Evolutionary conservation across 2,329 filamentous ascomycete genomes (phyloP), one percentile per base, ranked within the genome.

Genomic region (Meredithiella fracta): DNA sequence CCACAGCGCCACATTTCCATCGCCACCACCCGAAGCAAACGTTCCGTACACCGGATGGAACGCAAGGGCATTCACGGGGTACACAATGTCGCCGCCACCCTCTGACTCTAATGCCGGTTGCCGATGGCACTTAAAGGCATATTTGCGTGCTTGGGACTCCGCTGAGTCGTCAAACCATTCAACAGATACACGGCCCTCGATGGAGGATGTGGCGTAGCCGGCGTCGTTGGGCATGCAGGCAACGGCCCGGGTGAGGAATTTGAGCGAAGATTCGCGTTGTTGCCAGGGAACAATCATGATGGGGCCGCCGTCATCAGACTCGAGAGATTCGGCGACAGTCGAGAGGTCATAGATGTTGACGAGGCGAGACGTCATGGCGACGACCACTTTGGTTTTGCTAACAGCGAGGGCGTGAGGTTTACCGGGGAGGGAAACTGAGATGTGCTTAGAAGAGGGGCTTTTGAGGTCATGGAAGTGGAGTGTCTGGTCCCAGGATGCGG

Each of bases 71-170:
- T 96, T 92, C 62, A 96, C 90, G 0, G 90, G 90, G 64, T 90
- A 95, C 2, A 96, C 87, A 3, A 95, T 77, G 64, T 95, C 90
- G 29, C 75, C 80, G 55, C 72, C 66, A 29, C 59, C 67, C 40
- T 77, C 77, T 8, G 76, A 75, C 42, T 82, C 76, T 1, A 79
- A 69, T 8, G 74, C 75, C 1, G 81, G 76, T 67, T 94, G 87
- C 3, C 92, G 80, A 69, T 98, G 92, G 69, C 92, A 98, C 69
- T 98, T 98, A 79, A 98, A 98, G 14, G 92, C 92, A 67, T 97
- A 98, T 68, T 96, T 97, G 62, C 90, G 80, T 40, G 86, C 84
- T 70, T 97, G 90, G 3, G 86, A 90, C 67, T 91, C 86, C 44
- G 81, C 74, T 3, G 82, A 86, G 15, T 92, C 86, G 65, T 97